Percentiles rank a stretch among this genome's conserved stretches.
These are phyloP conservation scores for Phlegmacium glaucopus DNA, from an alignment of 768 basidiomycete genomes.

Conservation along the genomic window DNA sequence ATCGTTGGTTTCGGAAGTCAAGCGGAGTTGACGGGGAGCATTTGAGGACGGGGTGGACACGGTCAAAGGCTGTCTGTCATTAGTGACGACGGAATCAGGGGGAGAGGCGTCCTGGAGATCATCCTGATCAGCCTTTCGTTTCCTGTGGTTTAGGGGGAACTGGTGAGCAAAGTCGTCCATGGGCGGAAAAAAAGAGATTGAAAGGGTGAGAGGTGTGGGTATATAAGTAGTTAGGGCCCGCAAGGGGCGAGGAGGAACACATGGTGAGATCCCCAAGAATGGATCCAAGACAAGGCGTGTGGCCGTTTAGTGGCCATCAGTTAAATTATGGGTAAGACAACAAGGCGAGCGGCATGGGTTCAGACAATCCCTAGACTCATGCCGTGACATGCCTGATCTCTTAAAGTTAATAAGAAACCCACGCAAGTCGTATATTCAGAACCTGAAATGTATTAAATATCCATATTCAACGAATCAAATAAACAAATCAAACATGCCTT, in stretches of 20 bases:
- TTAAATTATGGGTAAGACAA: neutral
- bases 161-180: slow-evolving; percentile 67
- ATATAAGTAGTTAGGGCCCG: slow-evolving; percentile 27
- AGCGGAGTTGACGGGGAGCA: slow-evolving; percentile 42
- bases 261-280: slow-evolving; percentile 31
- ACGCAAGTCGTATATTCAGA: slow-evolving; percentile 3
- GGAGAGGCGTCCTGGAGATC: slow-evolving; percentile 30
- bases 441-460: slow-evolving; percentile 10
- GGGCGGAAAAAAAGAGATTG: slow-evolving; percentile 27
- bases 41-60: slow-evolving; percentile 14
- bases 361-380: slow-evolving; percentile 20
- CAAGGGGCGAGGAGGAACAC: slow-evolving; percentile 38
- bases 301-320: slow-evolving; percentile 20
- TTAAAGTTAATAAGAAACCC: neutral
- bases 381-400: slow-evolving; percentile 31
- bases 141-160: slow-evolving; percentile 51
- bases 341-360: neutral
- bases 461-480: neutral
- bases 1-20: slow-evolving; percentile 16
- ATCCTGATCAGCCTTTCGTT: slow-evolving; percentile 65
- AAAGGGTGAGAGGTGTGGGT: slow-evolving; percentile 20
- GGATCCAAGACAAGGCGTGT: slow-evolving; percentile 31
- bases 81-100: slow-evolving; percentile 29
- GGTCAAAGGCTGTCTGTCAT: slow-evolving; percentile 21
- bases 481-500: neutral